Evolutionary conservation across 148 eudicot species (phyloP).

Genomic region (Rhododendron vialii): DNA sequence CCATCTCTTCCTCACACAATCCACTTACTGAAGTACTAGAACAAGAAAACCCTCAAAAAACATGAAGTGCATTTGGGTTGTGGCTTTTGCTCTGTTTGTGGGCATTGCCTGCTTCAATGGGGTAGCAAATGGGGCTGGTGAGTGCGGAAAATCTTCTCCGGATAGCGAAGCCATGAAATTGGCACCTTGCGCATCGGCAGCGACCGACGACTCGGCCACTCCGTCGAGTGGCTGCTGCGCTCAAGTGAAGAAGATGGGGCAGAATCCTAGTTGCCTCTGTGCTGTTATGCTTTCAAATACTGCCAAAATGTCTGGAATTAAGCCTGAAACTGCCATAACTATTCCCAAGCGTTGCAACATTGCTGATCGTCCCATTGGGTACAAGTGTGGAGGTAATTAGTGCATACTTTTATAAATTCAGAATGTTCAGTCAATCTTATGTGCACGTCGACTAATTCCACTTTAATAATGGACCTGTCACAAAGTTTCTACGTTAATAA

Average conservation of each 20-base stretch:
- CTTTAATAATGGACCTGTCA: neutral
- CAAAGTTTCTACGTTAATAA: neutral
- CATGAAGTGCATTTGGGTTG: neutral
- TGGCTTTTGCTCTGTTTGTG: neutral
- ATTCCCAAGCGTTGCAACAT: slow-evolving; percentile 74
- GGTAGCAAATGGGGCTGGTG: neutral
- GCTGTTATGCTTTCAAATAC: slow-evolving; percentile 72
- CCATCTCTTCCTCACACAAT: neutral
- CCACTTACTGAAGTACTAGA: neutral
- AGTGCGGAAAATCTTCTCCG: neutral
- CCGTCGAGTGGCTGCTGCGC: slow-evolving; percentile 38
- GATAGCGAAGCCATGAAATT: neutral
- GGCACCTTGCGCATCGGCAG: neutral
- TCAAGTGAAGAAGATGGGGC: slow-evolving; percentile 49
- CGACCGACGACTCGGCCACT: neutral
- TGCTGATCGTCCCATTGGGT: slow-evolving; percentile 66
- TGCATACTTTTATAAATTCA: neutral
- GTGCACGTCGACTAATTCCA: neutral
- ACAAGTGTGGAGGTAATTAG: slow-evolving; percentile 53
- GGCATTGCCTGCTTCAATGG: neutral
- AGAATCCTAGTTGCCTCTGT: slow-evolving; percentile 61
- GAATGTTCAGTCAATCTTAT: neutral
- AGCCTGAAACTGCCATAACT: slow-evolving; percentile 61
- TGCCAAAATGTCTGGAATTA: slow-evolving; percentile 49
- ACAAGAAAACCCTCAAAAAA: neutral